Conservation (phyloP, 2,329 filamentous ascomycete genomes). For the Cladosporium colombiae region DNA sequence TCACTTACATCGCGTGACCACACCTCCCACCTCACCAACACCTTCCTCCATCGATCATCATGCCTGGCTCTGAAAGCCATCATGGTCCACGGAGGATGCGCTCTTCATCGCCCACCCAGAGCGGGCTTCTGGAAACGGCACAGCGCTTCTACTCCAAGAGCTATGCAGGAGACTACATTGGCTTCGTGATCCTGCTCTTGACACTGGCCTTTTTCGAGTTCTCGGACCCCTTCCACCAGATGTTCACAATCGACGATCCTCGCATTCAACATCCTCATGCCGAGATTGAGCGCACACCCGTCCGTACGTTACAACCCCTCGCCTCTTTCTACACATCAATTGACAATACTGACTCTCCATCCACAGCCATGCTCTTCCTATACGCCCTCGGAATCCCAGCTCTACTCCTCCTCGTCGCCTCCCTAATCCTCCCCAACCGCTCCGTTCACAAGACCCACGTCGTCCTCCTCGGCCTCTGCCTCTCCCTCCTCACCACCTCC, state of each 20-base stretch:
- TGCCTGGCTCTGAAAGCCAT: conserved; percentile 22
- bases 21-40: background rate
- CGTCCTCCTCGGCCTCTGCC: conserved; percentile 71
- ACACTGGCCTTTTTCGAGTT: conserved; percentile 66
- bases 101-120: conserved; percentile 15
- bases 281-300: conserved; percentile 76
- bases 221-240: conserved; percentile 84
- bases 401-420: conserved; percentile 65
- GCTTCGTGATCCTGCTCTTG: conserved; percentile 68
- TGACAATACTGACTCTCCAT: background rate
- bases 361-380: conserved; percentile 72
- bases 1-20: conserved; percentile 18
- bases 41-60: background rate
- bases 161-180: conserved; percentile 86
- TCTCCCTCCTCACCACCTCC: conserved; percentile 67
- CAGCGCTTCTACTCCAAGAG: conserved; percentile 59
- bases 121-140: conserved; percentile 24
- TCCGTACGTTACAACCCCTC: conserved; percentile 56
- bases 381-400: conserved; percentile 77
- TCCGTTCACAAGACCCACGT: conserved; percentile 80
- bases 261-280: conserved; percentile 86
- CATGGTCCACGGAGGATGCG: conserved; percentile 18
- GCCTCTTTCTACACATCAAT: background rate
- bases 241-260: conserved; percentile 87
- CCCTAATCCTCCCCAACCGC: conserved; percentile 58